phyloP scores from a whole-genome alignment of 2,329 filamentous ascomycete species.

The Claviceps fusiformis region DNA sequence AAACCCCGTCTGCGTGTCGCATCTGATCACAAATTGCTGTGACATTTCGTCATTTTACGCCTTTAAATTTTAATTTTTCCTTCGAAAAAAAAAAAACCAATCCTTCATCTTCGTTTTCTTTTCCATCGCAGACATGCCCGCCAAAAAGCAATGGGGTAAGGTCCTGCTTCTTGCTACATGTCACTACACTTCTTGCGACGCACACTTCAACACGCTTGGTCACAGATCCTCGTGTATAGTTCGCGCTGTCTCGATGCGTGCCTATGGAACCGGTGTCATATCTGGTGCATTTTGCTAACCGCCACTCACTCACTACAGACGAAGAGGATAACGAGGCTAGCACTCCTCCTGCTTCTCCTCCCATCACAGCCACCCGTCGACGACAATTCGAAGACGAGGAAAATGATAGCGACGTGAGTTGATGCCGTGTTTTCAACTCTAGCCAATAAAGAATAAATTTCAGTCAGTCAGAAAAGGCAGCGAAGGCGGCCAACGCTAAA shows the following conservation, averaged over 20 bases:
- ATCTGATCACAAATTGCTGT: not conserved
- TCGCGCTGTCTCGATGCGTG: not conserved
- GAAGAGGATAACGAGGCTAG: conserved; percentile 27
- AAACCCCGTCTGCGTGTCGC: not conserved
- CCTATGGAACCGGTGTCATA: conserved; percentile 3
- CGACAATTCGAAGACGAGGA: conserved; percentile 84
- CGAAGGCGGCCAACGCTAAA: not conserved
- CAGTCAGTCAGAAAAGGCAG: too few species aligned
- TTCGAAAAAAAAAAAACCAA: too few species aligned
- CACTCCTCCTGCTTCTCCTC: conserved; percentile 23
- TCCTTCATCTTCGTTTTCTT: too few species aligned
- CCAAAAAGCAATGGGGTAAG: conserved; percentile 30
- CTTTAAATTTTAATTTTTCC: too few species aligned
- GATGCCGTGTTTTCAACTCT: not conserved
- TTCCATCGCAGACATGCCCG: conserved; percentile 19
- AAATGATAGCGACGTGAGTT: conserved; percentile 63
- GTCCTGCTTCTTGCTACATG: conserved; percentile 5
- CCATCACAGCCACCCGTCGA: conserved; percentile 27
- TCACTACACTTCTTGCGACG: conserved; percentile 1
- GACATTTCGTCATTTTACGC: not conserved
- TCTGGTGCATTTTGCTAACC: conserved; percentile 11
- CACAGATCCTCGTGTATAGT: conserved; percentile 1
- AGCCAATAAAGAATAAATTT: not conserved
- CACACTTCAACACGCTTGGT: not conserved
- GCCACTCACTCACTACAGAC: conserved; percentile 17